These are phyloP conservation scores for Byssothecium circinans DNA, from an alignment of 2,329 filamentous ascomycete species.

Conservation along the genomic window DNA sequence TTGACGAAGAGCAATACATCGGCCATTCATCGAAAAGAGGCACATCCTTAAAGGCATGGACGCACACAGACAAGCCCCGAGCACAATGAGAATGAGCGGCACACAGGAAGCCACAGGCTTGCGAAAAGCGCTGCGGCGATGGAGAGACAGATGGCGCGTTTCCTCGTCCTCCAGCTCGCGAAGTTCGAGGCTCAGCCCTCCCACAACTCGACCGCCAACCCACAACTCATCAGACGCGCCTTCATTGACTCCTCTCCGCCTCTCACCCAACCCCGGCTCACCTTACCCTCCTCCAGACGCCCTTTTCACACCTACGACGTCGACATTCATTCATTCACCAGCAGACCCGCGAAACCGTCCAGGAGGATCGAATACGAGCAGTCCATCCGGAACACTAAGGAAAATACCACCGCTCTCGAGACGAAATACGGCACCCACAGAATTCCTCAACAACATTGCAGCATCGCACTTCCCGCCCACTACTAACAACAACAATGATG, in stretches of 20 bases:
- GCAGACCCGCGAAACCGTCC: conserved; percentile 14
- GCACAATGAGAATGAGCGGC: background rate
- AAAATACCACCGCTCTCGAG: conserved; percentile 6
- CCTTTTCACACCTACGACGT: conserved; percentile 17
- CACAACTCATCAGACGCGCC: conserved; percentile 7
- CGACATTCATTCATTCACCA: conserved; percentile 17
- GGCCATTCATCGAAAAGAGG: too few relatives aligned
- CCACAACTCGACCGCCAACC: conserved; percentile 8
- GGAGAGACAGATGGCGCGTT: conserved; percentile 12
- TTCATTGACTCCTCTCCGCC: conserved; percentile 2
- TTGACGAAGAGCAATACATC: too few relatives aligned
- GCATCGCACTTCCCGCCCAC: background rate
- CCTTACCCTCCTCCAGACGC: conserved; percentile 3
- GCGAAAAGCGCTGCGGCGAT: conserved; percentile 9
- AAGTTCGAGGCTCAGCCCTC: background rate
- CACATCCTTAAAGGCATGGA: background rate
- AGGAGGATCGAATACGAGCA: background rate
- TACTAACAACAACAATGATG: background rate
- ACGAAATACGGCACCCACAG: conserved; percentile 19
- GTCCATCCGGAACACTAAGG: conserved; percentile 5
- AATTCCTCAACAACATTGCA: conserved; percentile 4
- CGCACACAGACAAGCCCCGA: background rate
- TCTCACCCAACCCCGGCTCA: conserved; percentile 8
- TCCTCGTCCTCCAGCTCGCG: conserved; percentile 6
- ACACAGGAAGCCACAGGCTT: conserved; percentile 3